Evolutionary conservation across 257 asterid genomes (phyloP).

Genomic region (Solanum peruvianum): DNA sequence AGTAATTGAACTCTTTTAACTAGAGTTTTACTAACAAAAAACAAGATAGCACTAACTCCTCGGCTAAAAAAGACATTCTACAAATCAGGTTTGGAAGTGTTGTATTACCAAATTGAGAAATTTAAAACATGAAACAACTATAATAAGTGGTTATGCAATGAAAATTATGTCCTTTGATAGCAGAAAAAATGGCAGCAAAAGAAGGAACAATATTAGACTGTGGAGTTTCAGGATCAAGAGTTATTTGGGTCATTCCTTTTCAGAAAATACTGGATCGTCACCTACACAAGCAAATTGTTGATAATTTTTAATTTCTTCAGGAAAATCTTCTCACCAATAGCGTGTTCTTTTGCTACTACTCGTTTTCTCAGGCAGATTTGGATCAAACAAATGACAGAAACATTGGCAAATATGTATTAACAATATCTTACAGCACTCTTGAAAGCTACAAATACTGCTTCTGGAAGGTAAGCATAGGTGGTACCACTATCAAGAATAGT

Average conservation of each 20-base stretch:
- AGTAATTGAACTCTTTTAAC: not conserved
- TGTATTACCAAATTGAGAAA: not conserved
- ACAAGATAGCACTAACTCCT: not conserved
- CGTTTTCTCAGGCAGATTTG: not conserved
- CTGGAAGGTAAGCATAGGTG: slow-evolving; percentile 90
- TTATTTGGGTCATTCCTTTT: not conserved
- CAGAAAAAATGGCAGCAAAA: not conserved
- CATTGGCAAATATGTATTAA: not conserved
- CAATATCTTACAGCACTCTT: slow-evolving; percentile 64
- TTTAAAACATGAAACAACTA: not conserved
- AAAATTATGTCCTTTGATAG: not conserved
- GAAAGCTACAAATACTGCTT: slow-evolving; percentile 62
- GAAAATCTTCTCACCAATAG: not conserved
- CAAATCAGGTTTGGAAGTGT: not conserved
- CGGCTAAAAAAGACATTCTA: not conserved
- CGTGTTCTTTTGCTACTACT: not conserved
- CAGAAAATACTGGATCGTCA: not conserved
- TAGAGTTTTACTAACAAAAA: not conserved
- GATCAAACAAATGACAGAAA: not conserved
- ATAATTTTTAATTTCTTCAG: not conserved
- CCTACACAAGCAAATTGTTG: not conserved
- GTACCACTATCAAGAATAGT: slow-evolving; percentile 92
- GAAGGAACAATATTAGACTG: not conserved
- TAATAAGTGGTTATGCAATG: not conserved
- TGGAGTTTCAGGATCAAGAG: not conserved